These are phyloP conservation scores for Calocera viscosa DNA, from an alignment of 768 basidiomycete species.

Conservation along the genomic window DNA sequence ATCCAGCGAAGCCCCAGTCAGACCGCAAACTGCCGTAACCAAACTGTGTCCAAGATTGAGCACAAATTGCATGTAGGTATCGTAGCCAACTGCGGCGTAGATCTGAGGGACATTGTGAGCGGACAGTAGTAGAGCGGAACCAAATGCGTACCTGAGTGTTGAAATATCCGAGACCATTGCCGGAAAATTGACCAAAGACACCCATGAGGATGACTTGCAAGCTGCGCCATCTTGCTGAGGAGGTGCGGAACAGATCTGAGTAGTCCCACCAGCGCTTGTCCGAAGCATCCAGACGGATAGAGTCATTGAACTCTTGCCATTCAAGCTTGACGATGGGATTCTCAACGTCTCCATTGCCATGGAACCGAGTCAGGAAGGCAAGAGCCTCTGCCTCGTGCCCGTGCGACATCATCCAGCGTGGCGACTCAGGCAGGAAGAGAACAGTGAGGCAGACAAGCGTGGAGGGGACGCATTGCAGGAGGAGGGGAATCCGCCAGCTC, in stretches of 20 bases:
- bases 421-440: constrained; percentile 26
- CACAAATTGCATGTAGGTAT: constrained; percentile 19
- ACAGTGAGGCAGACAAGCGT: constrained; percentile 26
- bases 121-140: too few species aligned
- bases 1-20: constrained; percentile 8
- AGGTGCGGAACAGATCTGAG: constrained; percentile 36
- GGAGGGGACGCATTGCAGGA: constrained; percentile 41
- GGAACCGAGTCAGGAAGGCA: constrained; percentile 39
- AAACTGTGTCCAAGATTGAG: constrained; percentile 22
- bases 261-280: constrained; percentile 50
- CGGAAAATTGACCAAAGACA: constrained; percentile 46
- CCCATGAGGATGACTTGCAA: constrained; percentile 42
- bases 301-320: constrained; percentile 41
- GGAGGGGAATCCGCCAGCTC: constrained; percentile 42
- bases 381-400: constrained; percentile 39
- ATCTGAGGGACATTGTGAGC: too few species aligned
- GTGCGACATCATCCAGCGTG: constrained; percentile 42
- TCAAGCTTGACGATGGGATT: constrained; percentile 41
- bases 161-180: constrained; percentile 41
- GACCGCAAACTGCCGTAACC: constrained; percentile 19
- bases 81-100: constrained; percentile 20
- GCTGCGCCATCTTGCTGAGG: constrained; percentile 36
- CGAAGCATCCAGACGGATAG: constrained; percentile 38
- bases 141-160: too few species aligned
- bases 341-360: constrained; percentile 40